Evolutionary conservation across 768 basidiomycete genomes (phyloP), one percentile per base, ranked within the genome.

Genomic region (Dacryopinax spathularia): DNA sequence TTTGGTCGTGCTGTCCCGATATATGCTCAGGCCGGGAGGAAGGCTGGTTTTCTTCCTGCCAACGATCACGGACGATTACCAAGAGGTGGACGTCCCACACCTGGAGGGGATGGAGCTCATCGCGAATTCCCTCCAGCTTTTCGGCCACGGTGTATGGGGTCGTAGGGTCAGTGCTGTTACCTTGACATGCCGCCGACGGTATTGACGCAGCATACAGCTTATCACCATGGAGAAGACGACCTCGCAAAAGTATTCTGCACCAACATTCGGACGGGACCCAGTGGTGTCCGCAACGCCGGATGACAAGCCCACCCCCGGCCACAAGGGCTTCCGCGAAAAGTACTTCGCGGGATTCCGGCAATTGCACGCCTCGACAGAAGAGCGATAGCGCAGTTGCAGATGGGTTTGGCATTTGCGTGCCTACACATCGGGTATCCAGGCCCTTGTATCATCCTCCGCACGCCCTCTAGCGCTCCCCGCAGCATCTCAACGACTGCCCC

Each of bases 31-130:
- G 66, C 90, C 90, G 0, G 80, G 79, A 25, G 96, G 96, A 13
- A 78, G 96, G 37, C 81, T 99, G 16, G 95, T 99, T 2, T 98
- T 96, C 76, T 98, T 97, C 77, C 79, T 98, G 22, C 91, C 91
- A 0, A 94, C 91, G 0, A 88, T 95, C 22, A 90, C 84, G 13
- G 93, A 95, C 56, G 88, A 93, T 39, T 98, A 94, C 70, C 82
- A 87, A 65, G 88, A 89, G 67, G 76, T 96, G 1, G 96, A 99
- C 70, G 77, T 98, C 9, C 80, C 87, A 33, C 74, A 79, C 0
- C 81, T 91, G 73, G 84, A 85, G 25, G 94, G 93, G 1, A 93
- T 98, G 88, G 84, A 84, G 68, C 74, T 98, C 20, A 79, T 93
- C 41, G 86, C 87, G 0, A 94, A 95, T 71, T 93, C 91, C 34